Percentiles rank a stretch among this genome's conserved stretches.
Evolutionary conservation across 2,329 filamentous ascomycete species (phyloP).

Genomic region (Pestalotiopsis sp.): DNA sequence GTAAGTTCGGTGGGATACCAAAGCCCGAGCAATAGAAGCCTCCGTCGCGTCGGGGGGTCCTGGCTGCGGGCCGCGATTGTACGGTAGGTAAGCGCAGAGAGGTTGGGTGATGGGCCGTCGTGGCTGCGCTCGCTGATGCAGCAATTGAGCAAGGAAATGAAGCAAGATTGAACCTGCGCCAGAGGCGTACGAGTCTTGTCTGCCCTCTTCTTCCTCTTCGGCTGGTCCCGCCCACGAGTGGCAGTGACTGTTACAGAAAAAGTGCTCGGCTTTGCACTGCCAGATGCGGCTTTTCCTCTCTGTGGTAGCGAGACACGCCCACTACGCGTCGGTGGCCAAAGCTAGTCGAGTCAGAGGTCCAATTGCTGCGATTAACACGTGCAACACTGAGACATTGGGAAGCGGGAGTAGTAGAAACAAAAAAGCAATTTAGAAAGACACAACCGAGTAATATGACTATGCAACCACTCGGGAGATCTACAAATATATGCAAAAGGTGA

Average conservation of each 20-base stretch:
- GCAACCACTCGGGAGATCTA: not conserved
- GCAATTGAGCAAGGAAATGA: not conserved
- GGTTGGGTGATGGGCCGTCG: not conserved
- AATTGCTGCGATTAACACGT: constrained; percentile 4
- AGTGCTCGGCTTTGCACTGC: constrained; percentile 6
- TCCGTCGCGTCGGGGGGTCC: constrained; percentile 6
- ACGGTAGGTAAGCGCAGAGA: not conserved
- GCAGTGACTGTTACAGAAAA: not conserved
- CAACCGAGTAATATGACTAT: not conserved
- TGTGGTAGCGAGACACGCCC: constrained; percentile 12
- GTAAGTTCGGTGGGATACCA: not conserved
- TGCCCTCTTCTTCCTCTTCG: not conserved
- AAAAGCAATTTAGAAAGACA: not conserved
- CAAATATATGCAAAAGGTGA: not conserved
- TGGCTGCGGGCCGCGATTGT: not conserved
- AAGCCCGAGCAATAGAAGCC: not conserved
- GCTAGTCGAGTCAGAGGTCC: constrained; percentile 9
- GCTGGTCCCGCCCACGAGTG: not conserved
- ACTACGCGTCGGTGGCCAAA: constrained; percentile 11
- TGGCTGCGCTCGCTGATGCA: not conserved
- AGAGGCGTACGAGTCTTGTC: not conserved
- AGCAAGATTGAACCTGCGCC: not conserved
- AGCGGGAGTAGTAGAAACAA: not conserved
- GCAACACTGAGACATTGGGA: constrained; percentile 1
- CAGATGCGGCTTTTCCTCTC: constrained; percentile 13